Evolutionary conservation across 768 basidiomycete species (phyloP), one percentile per base, ranked within the genome.

Genomic region (Terana coerulea): DNA sequence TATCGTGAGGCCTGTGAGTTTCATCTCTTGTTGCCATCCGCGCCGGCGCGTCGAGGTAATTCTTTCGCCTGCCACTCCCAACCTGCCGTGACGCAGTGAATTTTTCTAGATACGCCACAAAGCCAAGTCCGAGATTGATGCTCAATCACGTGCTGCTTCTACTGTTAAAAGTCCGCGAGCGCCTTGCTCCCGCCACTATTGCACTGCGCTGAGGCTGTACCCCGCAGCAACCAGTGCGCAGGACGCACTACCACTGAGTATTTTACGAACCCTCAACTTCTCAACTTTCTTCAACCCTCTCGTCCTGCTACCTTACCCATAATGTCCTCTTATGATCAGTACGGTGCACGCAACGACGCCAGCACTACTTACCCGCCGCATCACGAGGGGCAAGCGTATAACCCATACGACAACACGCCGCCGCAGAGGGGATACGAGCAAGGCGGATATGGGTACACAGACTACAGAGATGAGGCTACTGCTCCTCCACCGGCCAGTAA

Each of bases 341-440:
- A 53, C 46, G 33, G 35, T 12, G 33, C 36, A 29, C 30, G 47
- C 29, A 42, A 48, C 29, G 36, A 19, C 79, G 83, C 40, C 64
- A 65, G 45, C 69, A 64, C 45, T 58, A 59, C 33, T 58, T 53
- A 22, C 49, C 54, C 31, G 53, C 12, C 53, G 30, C 30, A 54
- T 17, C 53, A 49, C 37, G 25, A 35, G 21, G 68, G 74, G 25
- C 57, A 68, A 2, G 64, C 63, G 30, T 75, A 72, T 61, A 75
- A 78, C 62, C 72, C 80, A 24, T 84, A 83, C 60, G 56, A 63
- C 60, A 54, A 60, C 28, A 57, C 64, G 37, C 71, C 72, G 56
- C 74, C 76, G 14, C 77, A 82, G 48, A 73, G 75, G 30, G 69
- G 77, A 0, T 81, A 84, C 59, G 79, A 81, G 51, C 77, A 77